Conservation (phyloP, 805 yeast genomes). For the Barnettozyma populi region DNA sequence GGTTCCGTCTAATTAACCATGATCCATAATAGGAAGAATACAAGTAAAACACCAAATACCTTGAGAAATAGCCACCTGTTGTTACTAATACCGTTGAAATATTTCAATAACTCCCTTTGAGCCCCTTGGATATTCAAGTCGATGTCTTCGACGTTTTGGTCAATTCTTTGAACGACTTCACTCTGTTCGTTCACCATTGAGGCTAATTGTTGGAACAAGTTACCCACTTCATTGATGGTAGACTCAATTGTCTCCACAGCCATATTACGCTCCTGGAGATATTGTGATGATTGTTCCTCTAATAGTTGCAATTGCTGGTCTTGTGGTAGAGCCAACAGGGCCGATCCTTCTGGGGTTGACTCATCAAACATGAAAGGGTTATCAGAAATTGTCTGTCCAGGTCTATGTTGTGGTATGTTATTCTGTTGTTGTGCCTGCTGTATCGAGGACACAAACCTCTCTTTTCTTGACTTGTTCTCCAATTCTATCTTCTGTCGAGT, state of each 20-base stretch:
- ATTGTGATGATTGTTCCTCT: constrained; percentile 75
- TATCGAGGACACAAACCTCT: constrained; percentile 60
- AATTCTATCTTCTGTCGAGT: constrained; percentile 80
- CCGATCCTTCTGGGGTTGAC: constrained; percentile 14
- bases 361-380: constrained; percentile 34
- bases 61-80: constrained; percentile 90
- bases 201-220: constrained; percentile 88
- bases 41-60: constrained; percentile 79
- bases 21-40: constrained; percentile 75
- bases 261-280: constrained; percentile 74
- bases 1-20: constrained; percentile 46
- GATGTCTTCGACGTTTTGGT: constrained; percentile 90
- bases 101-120: constrained; percentile 86
- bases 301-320: constrained; percentile 75
- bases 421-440: constrained; percentile 18
- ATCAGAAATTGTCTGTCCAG: constrained; percentile 21
- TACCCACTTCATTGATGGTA: constrained; percentile 96
- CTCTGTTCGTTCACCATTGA: constrained; percentile 98
- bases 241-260: constrained; percentile 96
- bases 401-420: constrained; percentile 7
- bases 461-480: constrained; percentile 74
- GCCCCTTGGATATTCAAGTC: constrained; percentile 88
- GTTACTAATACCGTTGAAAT: constrained; percentile 79
- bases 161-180: constrained; percentile 92
- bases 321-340: constrained; percentile 70